A percentile compares a stretch with the other conserved stretches of the same genome.
phyloP scores from a whole-genome alignment of 2,329 filamentous ascomycete genomes.

The Penicillium brasilianum region DNA sequence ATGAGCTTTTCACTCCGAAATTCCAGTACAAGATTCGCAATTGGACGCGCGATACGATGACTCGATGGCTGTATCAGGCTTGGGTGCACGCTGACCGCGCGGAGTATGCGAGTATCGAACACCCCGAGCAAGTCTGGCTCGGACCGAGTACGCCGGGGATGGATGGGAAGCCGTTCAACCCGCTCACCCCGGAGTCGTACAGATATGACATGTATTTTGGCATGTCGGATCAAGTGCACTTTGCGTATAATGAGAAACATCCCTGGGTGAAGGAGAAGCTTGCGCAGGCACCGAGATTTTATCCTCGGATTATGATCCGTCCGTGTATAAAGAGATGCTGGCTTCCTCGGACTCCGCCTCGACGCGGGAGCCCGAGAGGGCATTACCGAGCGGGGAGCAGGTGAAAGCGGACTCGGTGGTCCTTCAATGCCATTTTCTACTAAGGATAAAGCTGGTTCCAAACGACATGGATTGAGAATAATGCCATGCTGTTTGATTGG shows the following conservation, averaged over 20 bases:
- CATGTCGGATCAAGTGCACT: background rate
- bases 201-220: background rate
- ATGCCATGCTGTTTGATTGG: too few species aligned
- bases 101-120: background rate
- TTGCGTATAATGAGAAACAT: constrained; percentile 5
- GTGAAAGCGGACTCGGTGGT: background rate
- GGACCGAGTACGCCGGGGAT: background rate
- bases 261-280: constrained; percentile 5
- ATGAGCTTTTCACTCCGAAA: background rate
- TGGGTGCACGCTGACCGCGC: background rate
- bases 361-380: background rate
- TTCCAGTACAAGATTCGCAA: constrained; percentile 1
- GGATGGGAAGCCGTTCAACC: background rate
- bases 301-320: constrained; percentile 4
- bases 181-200: background rate
- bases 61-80: background rate
- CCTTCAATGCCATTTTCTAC: too few species aligned
- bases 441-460: too few species aligned
- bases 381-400: constrained; percentile 5
- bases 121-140: background rate
- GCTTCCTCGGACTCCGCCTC: background rate
- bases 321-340: constrained; percentile 4
- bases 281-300: background rate
- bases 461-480: too few species aligned
- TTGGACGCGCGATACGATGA: constrained; percentile 1